phyloP scores from a whole-genome alignment of 768 basidiomycete species.

The Tremella yokohamensis region DNA sequence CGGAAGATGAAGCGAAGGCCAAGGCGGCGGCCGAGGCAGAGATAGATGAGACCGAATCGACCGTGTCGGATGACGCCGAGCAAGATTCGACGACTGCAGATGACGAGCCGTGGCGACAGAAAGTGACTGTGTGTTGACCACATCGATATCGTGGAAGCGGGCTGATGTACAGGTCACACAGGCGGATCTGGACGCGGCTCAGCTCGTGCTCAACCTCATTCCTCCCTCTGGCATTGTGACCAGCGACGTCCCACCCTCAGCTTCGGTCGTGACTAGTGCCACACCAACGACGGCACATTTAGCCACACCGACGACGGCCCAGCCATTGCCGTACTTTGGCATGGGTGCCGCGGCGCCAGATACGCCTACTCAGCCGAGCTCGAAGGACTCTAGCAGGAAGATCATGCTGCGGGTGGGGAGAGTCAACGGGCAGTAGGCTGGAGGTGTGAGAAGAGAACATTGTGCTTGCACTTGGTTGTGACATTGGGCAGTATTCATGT shows the following conservation, averaged over 20 bases:
- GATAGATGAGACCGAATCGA: background rate
- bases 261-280: background rate
- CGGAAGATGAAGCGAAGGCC: background rate
- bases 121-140: background rate
- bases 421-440: too few relatives aligned
- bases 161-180: background rate
- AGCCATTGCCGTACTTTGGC: too few relatives aligned
- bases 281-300: background rate
- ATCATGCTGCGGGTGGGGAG: too few relatives aligned
- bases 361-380: too few relatives aligned
- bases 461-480: too few relatives aligned
- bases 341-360: too few relatives aligned
- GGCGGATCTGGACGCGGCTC: constrained; percentile 34
- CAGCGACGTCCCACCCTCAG: background rate
- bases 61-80: background rate
- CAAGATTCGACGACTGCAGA: background rate
- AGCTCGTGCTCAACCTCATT: constrained; percentile 25
- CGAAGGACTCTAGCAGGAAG: too few relatives aligned
- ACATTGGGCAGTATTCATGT: too few relatives aligned
- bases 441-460: too few relatives aligned
- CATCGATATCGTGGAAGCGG: background rate
- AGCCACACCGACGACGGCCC: background rate
- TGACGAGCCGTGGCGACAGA: background rate
- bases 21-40: background rate
- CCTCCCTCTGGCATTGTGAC: background rate